Evolutionary conservation across 169 alveolate genomes (phyloP).

Genomic region (Theileria sp.): DNA sequence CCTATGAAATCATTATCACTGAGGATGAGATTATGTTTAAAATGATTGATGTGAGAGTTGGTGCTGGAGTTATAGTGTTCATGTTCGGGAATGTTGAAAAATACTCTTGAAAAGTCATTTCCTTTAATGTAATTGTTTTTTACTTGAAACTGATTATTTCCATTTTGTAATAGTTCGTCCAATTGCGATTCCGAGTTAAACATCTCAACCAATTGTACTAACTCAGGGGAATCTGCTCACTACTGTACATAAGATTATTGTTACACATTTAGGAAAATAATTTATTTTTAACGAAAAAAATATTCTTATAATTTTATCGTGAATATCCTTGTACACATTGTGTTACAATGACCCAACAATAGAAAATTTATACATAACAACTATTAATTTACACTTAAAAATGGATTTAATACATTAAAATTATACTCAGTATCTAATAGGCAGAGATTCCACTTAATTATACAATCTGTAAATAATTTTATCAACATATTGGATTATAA

Average conservation of each 20-base stretch:
- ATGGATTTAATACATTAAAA: too few species aligned
- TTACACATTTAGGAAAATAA: background rate
- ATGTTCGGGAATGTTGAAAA: too few species aligned
- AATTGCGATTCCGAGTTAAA: constrained; percentile 2
- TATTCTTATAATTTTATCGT: background rate
- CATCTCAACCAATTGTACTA: background rate
- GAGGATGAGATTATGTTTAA: too few species aligned
- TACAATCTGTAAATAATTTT: background rate
- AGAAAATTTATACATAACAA: too few species aligned
- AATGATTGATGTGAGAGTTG: too few species aligned
- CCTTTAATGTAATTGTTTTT: background rate
- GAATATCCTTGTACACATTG: background rate
- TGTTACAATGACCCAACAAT: constrained; percentile 21
- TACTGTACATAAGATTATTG: background rate
- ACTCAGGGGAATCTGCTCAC: background rate
- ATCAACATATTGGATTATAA: background rate
- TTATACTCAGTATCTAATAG: too few species aligned
- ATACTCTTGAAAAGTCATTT: too few species aligned
- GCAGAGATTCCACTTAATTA: too few species aligned
- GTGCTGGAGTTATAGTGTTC: too few species aligned
- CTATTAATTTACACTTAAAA: too few species aligned
- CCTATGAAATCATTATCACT: too few species aligned
- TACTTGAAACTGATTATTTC: background rate
- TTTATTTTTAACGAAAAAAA: background rate
- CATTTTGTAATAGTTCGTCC: background rate